phyloP scores from a whole-genome alignment of 73 alveolate species.

The Urostyla sp. region DNA sequence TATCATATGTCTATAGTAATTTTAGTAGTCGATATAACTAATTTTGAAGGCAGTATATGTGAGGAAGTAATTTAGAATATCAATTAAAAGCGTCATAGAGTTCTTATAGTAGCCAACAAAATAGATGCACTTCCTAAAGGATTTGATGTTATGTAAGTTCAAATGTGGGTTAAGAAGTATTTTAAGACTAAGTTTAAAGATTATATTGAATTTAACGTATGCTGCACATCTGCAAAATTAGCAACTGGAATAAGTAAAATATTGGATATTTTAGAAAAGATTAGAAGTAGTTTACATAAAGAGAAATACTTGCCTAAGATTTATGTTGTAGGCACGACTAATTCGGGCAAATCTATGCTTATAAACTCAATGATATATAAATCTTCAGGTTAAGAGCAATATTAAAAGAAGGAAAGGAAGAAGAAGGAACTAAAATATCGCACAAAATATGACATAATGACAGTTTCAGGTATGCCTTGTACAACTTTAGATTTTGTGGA shows the following conservation, averaged over 20 bases:
- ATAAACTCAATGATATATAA: slow-evolving; percentile 57
- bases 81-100: slow-evolving; percentile 25
- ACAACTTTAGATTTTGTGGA: slow-evolving; percentile 69
- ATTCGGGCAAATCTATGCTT: slow-evolving; percentile 76
- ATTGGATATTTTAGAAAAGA: slow-evolving; percentile 16
- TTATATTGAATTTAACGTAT: slow-evolving; percentile 31
- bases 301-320: slow-evolving; percentile 55
- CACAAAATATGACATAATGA: slow-evolving; percentile 31
- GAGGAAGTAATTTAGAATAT: slow-evolving; percentile 60
- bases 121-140: slow-evolving; percentile 71
- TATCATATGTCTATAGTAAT: slow-evolving; percentile 58
- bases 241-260: slow-evolving; percentile 68
- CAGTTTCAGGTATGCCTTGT: slow-evolving; percentile 72
- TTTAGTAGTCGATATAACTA: slow-evolving; percentile 62
- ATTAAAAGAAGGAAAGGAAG: slow-evolving; percentile 39
- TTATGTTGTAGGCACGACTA: slow-evolving; percentile 73
- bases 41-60: slow-evolving; percentile 70
- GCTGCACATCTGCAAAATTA: slow-evolving; percentile 61
- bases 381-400: no score
- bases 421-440: slow-evolving; percentile 26
- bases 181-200: slow-evolving; percentile 29
- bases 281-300: slow-evolving; percentile 20
- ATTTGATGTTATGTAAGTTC: slow-evolving; percentile 21
- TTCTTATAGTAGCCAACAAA: slow-evolving; percentile 68
- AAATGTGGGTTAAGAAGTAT: slow-evolving; percentile 59